Evolutionary conservation across 768 basidiomycete genomes (phyloP).

Genomic region (Sutorius australiensis): DNA sequence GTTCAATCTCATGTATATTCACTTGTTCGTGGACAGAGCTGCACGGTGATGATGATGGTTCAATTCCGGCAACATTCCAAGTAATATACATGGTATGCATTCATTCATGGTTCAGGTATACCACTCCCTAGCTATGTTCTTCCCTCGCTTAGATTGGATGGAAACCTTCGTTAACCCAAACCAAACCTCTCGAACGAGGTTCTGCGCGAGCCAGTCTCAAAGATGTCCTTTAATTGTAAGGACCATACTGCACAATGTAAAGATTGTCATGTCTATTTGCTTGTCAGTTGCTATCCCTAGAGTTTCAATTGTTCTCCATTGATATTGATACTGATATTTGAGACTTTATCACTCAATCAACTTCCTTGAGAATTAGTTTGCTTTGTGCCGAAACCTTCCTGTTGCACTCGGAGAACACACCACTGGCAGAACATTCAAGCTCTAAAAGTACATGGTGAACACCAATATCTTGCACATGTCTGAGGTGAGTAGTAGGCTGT

Average conservation of each 20-base stretch:
- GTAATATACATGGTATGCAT: constrained; percentile 82
- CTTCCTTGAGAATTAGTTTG: not conserved
- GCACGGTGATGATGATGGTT: constrained; percentile 79
- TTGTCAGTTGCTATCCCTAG: not conserved
- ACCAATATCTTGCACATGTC: not conserved
- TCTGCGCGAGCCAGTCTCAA: constrained; percentile 58
- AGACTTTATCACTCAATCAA: not conserved
- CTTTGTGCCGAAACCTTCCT: not conserved
- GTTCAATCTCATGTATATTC: not conserved
- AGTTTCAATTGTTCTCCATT: not conserved
- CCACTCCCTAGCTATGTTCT: not conserved
- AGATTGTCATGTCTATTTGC: not conserved
- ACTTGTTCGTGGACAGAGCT: constrained; percentile 50
- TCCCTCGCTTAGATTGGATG: constrained; percentile 65
- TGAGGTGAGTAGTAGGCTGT: not conserved
- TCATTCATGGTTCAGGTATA: not conserved
- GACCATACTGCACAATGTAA: not conserved
- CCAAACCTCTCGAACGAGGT: constrained; percentile 62
- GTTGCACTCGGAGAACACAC: not conserved
- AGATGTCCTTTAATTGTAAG: constrained; percentile 45
- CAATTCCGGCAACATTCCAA: constrained; percentile 92
- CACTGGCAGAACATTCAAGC: not conserved
- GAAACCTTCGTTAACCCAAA: constrained; percentile 70
- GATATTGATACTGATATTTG: too few species aligned
- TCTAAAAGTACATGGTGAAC: constrained; percentile 2